Evolutionary conservation across 106 monocot genomes (phyloP).

Genomic region (Hemerocallis citrina): DNA sequence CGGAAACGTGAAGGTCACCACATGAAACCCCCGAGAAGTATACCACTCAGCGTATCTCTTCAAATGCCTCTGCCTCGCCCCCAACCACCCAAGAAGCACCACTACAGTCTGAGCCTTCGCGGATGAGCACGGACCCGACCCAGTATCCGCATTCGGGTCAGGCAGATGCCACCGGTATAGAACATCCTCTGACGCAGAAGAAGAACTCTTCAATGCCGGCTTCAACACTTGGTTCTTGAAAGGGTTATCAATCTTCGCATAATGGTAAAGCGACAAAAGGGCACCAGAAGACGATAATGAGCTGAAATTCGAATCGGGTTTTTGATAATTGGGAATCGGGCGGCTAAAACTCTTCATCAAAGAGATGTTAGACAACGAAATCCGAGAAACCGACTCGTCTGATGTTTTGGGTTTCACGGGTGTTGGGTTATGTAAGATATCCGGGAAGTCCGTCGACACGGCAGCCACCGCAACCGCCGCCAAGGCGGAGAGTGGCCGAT

Average conservation of each 20-base stretch:
- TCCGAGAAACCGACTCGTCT: slow-evolving; percentile 19
- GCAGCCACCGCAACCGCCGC: slow-evolving; percentile 64
- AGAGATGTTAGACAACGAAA: slow-evolving; percentile 27
- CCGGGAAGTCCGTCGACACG: slow-evolving; percentile 54
- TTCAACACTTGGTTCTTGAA: not conserved
- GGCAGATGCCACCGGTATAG: slow-evolving; percentile 87
- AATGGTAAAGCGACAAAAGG: slow-evolving; percentile 42
- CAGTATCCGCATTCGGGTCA: slow-evolving; percentile 19
- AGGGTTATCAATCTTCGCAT: slow-evolving; percentile 46
- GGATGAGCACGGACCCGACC: slow-evolving; percentile 12
- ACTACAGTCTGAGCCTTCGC: slow-evolving; percentile 73
- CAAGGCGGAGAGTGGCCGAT: slow-evolving; percentile 73
- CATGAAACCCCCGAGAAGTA: slow-evolving; percentile 88
- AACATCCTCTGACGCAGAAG: slow-evolving; percentile 42
- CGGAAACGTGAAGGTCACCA: slow-evolving; percentile 84
- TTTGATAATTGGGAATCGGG: not conserved
- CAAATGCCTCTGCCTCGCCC: slow-evolving; percentile 84
- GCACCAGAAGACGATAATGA: slow-evolving; percentile 10
- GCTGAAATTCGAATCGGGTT: slow-evolving; percentile 9
- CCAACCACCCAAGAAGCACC: slow-evolving; percentile 90
- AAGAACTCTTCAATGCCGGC: slow-evolving; percentile 11
- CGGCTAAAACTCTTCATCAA: not conserved
- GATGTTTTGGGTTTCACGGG: not conserved
- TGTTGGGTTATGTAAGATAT: slow-evolving; percentile 29
- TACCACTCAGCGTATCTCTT: slow-evolving; percentile 94